Evolutionary conservation across 2,329 filamentous ascomycete species (phyloP).

Genomic region (Trichoderma breve): DNA sequence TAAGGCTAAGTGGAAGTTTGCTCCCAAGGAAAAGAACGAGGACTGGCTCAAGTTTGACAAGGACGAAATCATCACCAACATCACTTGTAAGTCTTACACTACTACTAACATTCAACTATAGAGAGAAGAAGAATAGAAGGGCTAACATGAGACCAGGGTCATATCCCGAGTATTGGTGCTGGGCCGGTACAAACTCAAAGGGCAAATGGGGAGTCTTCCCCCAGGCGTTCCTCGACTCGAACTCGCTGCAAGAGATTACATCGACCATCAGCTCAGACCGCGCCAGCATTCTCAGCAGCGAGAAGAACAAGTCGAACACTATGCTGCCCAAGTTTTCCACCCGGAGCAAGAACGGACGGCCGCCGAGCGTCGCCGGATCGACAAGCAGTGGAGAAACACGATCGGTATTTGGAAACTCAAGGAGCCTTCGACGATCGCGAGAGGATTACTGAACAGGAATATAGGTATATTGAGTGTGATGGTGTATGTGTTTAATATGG

Average conservation of each 20-base stretch:
- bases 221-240: slow-evolving; percentile 47
- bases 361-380: slow-evolving; percentile 36
- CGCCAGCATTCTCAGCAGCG: slow-evolving; percentile 33
- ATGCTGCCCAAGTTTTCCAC: slow-evolving; percentile 38
- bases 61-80: slow-evolving; percentile 66
- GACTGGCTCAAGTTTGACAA: slow-evolving; percentile 63
- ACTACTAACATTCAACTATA: background rate
- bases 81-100: slow-evolving; percentile 46
- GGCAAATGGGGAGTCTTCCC: slow-evolving; percentile 56
- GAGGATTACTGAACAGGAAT: slow-evolving; percentile 18
- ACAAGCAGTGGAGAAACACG: slow-evolving; percentile 33
- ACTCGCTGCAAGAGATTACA: slow-evolving; percentile 41
- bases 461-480: background rate
- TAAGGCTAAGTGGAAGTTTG: slow-evolving; percentile 54
- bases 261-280: slow-evolving; percentile 29
- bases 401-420: slow-evolving; percentile 22
- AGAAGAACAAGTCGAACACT: slow-evolving; percentile 35
- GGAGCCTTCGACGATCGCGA: slow-evolving; percentile 1
- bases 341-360: slow-evolving; percentile 32
- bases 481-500: background rate
- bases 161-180: slow-evolving; percentile 54
- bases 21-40: slow-evolving; percentile 43
- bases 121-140: background rate
- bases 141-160: slow-evolving; percentile 35
- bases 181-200: slow-evolving; percentile 52